Base-by-base conservation (phyloP, 2,329 filamentous ascomycete genomes). In the Fusarium equiseti region DNA sequence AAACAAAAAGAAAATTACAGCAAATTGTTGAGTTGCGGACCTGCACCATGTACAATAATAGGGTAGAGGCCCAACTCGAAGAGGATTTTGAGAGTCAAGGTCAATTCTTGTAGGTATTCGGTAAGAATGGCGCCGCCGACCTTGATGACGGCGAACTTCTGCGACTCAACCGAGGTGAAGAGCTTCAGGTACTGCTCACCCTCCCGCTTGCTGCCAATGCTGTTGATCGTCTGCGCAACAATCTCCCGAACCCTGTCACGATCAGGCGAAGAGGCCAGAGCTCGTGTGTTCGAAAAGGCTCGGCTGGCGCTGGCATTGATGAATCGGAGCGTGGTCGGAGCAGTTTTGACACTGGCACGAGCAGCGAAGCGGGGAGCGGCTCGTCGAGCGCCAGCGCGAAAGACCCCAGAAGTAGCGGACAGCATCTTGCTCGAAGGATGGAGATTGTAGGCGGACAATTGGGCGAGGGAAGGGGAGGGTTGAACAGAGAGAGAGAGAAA, bases 101-200 rank as follows among this genome's bases (percentile, higher is more conserved):
- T 97, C 59, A 99, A 89, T 77, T 95, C 94, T 80, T 97, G 92
- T 59, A 98, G 87, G 81, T 98, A 92, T 79, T 98, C 95, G 66
- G 94, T 97, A 77, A 99, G 88, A 77, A 98, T 98, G 70, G 95
- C 96, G 68, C 95, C 96, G 68, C 95, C 96, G 59, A 98, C 95
- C 86, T 99, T 99, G 83, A 99, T 97, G 51, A 99, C 95, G 73
- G 95, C 95, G 81, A 98, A 99, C 79, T 97, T 94, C 84, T 98
- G 95, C 38, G 94, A 97, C 46, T 94, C 96, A 68, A 98, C 95
- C 35, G 95, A 97, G 74, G 92, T 96, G 86, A 99, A 99, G 80
- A 98, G 94, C 73, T 95, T 96, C 64, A 98, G 90, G 82, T 98
- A 98, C 82, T 98, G 95, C 85, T 98, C 93, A 70, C 97, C 94